These are phyloP conservation scores for Candida ficus DNA, from an alignment of 805 yeast species.

Conservation along the genomic window DNA sequence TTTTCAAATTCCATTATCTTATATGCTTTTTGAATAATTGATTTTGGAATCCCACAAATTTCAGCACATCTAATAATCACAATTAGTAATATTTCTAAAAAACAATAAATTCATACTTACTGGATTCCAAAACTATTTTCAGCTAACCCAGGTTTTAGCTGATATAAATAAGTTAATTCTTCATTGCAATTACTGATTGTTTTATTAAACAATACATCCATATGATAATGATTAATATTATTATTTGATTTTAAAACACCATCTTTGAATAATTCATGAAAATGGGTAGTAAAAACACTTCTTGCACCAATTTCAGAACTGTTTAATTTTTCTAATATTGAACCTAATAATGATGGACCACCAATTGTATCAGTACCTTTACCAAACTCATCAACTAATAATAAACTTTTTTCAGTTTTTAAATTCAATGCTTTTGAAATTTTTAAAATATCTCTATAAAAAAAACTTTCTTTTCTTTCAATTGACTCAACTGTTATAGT, in stretches of 20 bases:
- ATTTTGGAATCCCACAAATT: slow-evolving; percentile 29
- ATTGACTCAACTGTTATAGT: slow-evolving; percentile 37
- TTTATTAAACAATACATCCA: slow-evolving; percentile 26
- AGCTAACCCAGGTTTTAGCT: slow-evolving; percentile 28
- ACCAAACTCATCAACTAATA: slow-evolving; percentile 51
- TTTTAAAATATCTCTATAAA: slow-evolving; percentile 43
- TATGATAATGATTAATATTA: slow-evolving; percentile 30
- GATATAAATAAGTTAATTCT: slow-evolving; percentile 30
- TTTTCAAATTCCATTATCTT: slow-evolving; percentile 19
- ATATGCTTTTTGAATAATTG: slow-evolving; percentile 30
- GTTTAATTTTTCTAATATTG: slow-evolving; percentile 27
- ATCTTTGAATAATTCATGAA: slow-evolving; percentile 34
- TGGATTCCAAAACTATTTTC: slow-evolving; percentile 32
- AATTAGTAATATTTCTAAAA: background rate
- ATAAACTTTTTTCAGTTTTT: slow-evolving; percentile 34
- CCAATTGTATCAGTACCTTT: slow-evolving; percentile 45
- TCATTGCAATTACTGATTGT: background rate
- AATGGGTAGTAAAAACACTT: slow-evolving; percentile 37
- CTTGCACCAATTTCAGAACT: slow-evolving; percentile 17
- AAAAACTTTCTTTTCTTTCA: slow-evolving; percentile 40
- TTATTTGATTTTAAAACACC: slow-evolving; percentile 18
- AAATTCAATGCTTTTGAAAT: slow-evolving; percentile 38
- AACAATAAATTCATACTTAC: background rate
- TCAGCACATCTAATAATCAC: slow-evolving; percentile 31
- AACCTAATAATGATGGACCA: slow-evolving; percentile 41